Percentiles rank a stretch among this genome's conserved stretches.
phyloP scores from a whole-genome alignment of 2,329 filamentous ascomycete species.

The Lojkania enalia region DNA sequence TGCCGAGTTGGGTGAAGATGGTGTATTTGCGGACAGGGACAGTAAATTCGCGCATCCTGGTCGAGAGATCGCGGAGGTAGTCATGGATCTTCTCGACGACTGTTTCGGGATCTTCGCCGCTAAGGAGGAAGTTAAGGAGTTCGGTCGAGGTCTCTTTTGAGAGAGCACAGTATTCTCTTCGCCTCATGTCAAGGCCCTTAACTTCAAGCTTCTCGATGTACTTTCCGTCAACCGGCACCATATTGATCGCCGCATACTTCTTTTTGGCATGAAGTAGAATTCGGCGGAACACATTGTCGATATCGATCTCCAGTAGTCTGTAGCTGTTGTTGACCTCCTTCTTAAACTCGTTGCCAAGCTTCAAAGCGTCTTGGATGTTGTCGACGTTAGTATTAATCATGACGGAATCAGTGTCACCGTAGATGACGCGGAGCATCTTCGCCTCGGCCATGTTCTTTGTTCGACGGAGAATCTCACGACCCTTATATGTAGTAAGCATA shows the following conservation, averaged over 20 bases:
- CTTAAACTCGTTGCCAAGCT: constrained; percentile 94
- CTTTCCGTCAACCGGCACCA: constrained; percentile 85
- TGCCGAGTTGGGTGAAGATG: constrained; percentile 97
- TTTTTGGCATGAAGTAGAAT: constrained; percentile 97
- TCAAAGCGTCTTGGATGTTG: constrained; percentile 85
- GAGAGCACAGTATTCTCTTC: constrained; percentile 92
- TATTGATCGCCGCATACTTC: constrained; percentile 97
- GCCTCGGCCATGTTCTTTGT: constrained; percentile 95
- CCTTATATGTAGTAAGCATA: constrained; percentile 95
- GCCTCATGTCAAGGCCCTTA: constrained; percentile 97
- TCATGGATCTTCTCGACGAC: constrained; percentile 91
- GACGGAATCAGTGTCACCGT: constrained; percentile 98
- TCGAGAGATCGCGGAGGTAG: constrained; percentile 81
- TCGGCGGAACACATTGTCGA: constrained; percentile 94
- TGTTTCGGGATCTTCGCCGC: constrained; percentile 86
- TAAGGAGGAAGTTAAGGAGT: constrained; percentile 91
- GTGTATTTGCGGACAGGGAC: constrained; percentile 87
- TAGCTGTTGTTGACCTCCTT: constrained; percentile 92
- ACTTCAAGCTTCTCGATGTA: constrained; percentile 95
- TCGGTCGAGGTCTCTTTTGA: constrained; percentile 91
- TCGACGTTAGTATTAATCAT: constrained; percentile 99
- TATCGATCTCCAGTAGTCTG: constrained; percentile 91
- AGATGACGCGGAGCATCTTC: constrained; percentile 91
- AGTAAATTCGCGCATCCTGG: constrained; percentile 79
- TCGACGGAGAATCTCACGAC: constrained; percentile 92